A percentile compares a stretch with the other conserved stretches of the same genome.
These are phyloP conservation scores for Colletotrichum plurivorum DNA, from an alignment of 2,329 filamentous ascomycete genomes.

Conservation along the genomic window DNA sequence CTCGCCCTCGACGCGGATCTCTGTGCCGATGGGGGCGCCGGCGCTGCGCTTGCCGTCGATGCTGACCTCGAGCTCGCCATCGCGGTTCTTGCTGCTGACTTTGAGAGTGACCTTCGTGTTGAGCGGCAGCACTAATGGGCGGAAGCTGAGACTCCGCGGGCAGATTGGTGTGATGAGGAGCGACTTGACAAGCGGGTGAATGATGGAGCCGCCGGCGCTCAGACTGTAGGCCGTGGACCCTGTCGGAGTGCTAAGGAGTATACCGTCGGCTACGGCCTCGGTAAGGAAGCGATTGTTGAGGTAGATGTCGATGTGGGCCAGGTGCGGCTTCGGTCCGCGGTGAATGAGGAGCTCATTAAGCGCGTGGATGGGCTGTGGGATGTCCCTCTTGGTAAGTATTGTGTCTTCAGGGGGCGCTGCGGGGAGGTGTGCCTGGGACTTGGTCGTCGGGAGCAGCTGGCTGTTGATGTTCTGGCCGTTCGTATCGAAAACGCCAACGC, in stretches of 20 bases:
- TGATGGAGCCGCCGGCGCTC: constrained; percentile 92
- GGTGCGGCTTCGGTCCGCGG: constrained; percentile 88
- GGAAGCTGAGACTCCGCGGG: constrained; percentile 90
- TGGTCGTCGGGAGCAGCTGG: constrained; percentile 60
- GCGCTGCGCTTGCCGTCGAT: constrained; percentile 81
- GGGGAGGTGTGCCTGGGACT: constrained; percentile 52
- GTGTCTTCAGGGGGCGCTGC: constrained; percentile 43
- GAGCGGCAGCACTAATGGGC: constrained; percentile 89
- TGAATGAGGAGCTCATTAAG: constrained; percentile 98
- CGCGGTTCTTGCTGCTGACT: constrained; percentile 84
- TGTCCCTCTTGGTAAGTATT: constrained; percentile 27
- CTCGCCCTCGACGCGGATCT: constrained; percentile 91
- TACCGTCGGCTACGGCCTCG: constrained; percentile 94
- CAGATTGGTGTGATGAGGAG: constrained; percentile 95
- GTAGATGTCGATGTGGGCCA: constrained; percentile 92
- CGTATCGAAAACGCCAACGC: constrained; percentile 85
- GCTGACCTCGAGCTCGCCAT: constrained; percentile 82
- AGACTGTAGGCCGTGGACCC: constrained; percentile 96
- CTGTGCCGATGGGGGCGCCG: constrained; percentile 81
- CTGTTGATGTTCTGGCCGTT: constrained; percentile 73
- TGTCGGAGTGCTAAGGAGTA: constrained; percentile 93
- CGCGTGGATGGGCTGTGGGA: constrained; percentile 70
- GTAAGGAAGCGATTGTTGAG: constrained; percentile 92
- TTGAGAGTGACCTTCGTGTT: constrained; percentile 87
- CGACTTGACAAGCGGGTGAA: constrained; percentile 91